Percentiles rank a stretch among this genome's conserved stretches.
Evolutionary conservation across 2,329 filamentous ascomycete genomes (phyloP).

Genomic region (Aspergillus ochraceoroseus): DNA sequence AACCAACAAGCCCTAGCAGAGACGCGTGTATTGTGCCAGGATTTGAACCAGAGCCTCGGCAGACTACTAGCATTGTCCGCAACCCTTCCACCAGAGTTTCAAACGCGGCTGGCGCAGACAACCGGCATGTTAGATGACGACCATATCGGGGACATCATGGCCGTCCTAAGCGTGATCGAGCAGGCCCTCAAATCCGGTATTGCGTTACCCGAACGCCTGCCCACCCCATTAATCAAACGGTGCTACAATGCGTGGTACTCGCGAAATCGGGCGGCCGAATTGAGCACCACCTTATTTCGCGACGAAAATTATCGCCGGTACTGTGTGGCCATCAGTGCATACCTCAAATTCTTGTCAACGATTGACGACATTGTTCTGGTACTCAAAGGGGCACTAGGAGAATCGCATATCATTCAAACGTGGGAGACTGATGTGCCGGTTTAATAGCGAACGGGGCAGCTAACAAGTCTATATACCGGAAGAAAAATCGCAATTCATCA

Average conservation of each 20-base stretch:
- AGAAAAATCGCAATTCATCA: too few species aligned
- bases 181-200: conserved; percentile 47
- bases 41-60: conserved; percentile 33
- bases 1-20: conserved; percentile 31
- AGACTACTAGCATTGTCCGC: conserved; percentile 35
- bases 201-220: conserved; percentile 48
- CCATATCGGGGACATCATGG: conserved; percentile 50
- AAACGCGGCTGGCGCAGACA: conserved; percentile 37
- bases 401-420: conserved; percentile 33
- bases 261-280: conserved; percentile 18
- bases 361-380: conserved; percentile 46
- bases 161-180: conserved; percentile 46
- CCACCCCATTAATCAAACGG: conserved; percentile 45
- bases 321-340: conserved; percentile 46
- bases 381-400: conserved; percentile 45
- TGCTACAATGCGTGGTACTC: conserved; percentile 31
- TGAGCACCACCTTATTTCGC: conserved; percentile 34
- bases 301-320: conserved; percentile 46
- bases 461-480: too few species aligned
- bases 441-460: too few species aligned
- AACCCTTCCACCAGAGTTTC: conserved; percentile 39
- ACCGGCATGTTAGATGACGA: conserved; percentile 44
- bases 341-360: conserved; percentile 43
- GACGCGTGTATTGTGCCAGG: conserved; percentile 33
- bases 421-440: too few species aligned